Percentiles rank a stretch among this genome's conserved stretches.
Conservation (phyloP, 2,329 filamentous ascomycete genomes). For the Fusarium buxicola region DNA sequence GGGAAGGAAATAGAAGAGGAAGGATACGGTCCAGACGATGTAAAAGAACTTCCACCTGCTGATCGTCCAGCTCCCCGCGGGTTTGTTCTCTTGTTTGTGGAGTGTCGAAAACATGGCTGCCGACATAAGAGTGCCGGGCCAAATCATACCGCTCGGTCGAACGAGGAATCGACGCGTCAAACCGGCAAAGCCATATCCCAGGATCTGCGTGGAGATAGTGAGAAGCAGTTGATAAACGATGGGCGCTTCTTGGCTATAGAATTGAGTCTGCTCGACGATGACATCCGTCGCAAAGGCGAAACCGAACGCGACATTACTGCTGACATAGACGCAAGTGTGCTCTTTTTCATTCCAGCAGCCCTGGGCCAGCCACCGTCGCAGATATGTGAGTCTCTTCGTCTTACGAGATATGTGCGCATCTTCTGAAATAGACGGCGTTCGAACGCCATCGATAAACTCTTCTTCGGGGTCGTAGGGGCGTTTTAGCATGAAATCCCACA, state of each 20-base stretch:
- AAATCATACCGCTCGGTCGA: slow-evolving; percentile 89
- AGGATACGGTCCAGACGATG: slow-evolving; percentile 75
- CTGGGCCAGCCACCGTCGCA: slow-evolving; percentile 81
- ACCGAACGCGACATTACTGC: slow-evolving; percentile 89
- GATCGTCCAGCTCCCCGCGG: slow-evolving; percentile 84
- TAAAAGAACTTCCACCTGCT: slow-evolving; percentile 89
- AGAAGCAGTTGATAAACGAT: slow-evolving; percentile 84
- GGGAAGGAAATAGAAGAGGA: slow-evolving; percentile 86
- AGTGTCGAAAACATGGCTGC: slow-evolving; percentile 90
- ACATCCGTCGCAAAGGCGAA: slow-evolving; percentile 92
- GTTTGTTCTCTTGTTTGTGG: slow-evolving; percentile 85
- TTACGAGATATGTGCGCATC: slow-evolving; percentile 31
- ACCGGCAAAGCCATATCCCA: slow-evolving; percentile 88
- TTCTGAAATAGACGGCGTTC: slow-evolving; percentile 37
- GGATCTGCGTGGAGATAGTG: slow-evolving; percentile 85
- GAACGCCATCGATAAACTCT: slow-evolving; percentile 63
- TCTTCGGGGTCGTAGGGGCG: slow-evolving; percentile 64
- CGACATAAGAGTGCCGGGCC: slow-evolving; percentile 89
- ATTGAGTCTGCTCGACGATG: slow-evolving; percentile 89
- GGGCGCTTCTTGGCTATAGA: slow-evolving; percentile 84
- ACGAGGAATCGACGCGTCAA: slow-evolving; percentile 85
- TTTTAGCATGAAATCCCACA: slow-evolving; percentile 82
- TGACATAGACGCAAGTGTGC: slow-evolving; percentile 89
- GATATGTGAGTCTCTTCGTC: slow-evolving; percentile 52
- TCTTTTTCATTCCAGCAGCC: slow-evolving; percentile 90